Base-by-base conservation (phyloP, 1,139 yeast species). In the Hansenula lynferdii region DNA sequence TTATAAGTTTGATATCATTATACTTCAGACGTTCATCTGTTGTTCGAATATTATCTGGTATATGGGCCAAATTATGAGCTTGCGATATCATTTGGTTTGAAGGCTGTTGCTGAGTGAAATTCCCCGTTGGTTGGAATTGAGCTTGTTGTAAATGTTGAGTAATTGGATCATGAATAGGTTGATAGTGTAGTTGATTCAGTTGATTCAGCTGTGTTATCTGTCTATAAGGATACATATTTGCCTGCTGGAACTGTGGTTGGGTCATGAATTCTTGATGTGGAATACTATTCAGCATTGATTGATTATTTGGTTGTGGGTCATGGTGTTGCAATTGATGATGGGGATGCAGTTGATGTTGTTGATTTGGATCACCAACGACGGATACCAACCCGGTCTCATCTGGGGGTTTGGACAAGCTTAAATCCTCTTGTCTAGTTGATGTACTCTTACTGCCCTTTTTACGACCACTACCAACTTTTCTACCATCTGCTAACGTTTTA, bases 391-490 rank as follows among this genome's bases (percentile, higher is more conserved):
- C 20, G 16, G 34, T n/a, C 11, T 24, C 34, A 25, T 24, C 30
- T 3, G 33, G 16, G 6, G 10, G 9, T 31, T 19, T 31, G 6
- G 19, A 17, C 8, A 19, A 25, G 6, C 15, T 4, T 25, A 18
- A 26, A 35, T 24, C 30, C 11, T 11, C 8, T 20, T 21, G n/a
- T n/a, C n/a, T n/a, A n/a, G n/a, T 26, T 12, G 20, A 18, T 16
- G 18, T 25, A 26, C 33, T 16, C 20, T 22, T 34, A n/a, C 27
- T 25, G 12, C 36, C 34, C 24, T 45, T 50, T 38, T 50, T 51
- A 26, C 57, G 35, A 4, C 57, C 57, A 19, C 50, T 43, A 0
- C 57, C 57, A 12, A 39, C 42, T 36, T 51, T 51, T 24, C 57
- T 40, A 1, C 56, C 57, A 31, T 45, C 50, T 1, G 48, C 50